Evolutionary conservation across 345 rosid species (phyloP).

Genomic region (Arabis alpina): DNA sequence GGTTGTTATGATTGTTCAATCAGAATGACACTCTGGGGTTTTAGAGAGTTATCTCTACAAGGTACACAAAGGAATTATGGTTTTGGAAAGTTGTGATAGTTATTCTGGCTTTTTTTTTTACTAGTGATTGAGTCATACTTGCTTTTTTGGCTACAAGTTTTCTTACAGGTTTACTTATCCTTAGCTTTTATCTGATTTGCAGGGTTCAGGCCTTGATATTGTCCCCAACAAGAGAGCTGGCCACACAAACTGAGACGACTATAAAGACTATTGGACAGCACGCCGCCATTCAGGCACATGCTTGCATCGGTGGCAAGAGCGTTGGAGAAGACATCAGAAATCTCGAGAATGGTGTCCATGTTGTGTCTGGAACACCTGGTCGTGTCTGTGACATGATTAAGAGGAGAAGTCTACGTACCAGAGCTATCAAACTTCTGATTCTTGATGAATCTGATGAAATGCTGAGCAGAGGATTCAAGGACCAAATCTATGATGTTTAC

Average conservation of each 20-base stretch:
- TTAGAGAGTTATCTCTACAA: neutral
- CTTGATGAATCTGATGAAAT: conserved; percentile 97
- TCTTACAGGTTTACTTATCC: neutral
- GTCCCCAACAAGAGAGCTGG: conserved; percentile 96
- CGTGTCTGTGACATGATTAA: conserved; percentile 99
- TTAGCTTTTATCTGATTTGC: neutral
- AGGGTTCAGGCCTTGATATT: conserved; percentile 96
- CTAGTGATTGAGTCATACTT: neutral
- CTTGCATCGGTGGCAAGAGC: conserved; percentile 94
- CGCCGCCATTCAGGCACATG: conserved; percentile 80
- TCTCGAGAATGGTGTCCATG: conserved; percentile 55
- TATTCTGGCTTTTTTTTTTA: neutral
- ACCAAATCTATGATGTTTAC: conserved; percentile 95
- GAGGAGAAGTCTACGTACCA: conserved; percentile 92
- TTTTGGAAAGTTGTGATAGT: neutral
- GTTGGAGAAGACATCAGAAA: conserved; percentile 96
- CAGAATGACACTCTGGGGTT: too few relatives aligned
- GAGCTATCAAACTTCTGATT: conserved; percentile 61
- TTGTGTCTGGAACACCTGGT: conserved; percentile 97
- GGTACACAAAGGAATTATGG: neutral
- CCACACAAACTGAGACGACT: conserved; percentile 85
- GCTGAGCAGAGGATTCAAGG: conserved; percentile 99
- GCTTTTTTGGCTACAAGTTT: neutral
- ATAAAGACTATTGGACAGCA: conserved; percentile 75
- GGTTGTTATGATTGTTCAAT: neutral